phyloP scores from a whole-genome alignment of 805 yeast species.

The Starmerella stellata region DNA sequence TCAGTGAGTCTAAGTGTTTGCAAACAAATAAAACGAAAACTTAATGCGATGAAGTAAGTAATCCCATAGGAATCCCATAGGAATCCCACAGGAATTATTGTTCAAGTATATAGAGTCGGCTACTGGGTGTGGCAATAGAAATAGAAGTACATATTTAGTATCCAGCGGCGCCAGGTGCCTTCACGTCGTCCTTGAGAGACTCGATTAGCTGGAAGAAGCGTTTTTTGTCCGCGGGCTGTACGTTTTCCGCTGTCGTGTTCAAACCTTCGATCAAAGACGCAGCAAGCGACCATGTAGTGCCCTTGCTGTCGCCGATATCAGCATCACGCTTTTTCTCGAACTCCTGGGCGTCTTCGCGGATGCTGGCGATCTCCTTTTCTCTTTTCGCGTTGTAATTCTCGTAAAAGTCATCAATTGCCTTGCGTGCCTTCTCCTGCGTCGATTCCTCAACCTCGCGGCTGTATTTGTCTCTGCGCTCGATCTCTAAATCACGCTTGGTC shows the following conservation, averaged over 20 bases:
- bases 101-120: no score
- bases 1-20: no score
- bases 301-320: slow-evolving; percentile 22
- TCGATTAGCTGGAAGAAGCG: slow-evolving; percentile 48
- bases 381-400: slow-evolving; percentile 75
- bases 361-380: slow-evolving; percentile 46
- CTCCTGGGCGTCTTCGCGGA: slow-evolving; percentile 48
- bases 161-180: slow-evolving; percentile 64
- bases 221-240: slow-evolving; percentile 42
- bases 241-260: slow-evolving; percentile 23
- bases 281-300: slow-evolving; percentile 44
- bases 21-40: no score
- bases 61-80: no score
- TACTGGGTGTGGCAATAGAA: no score
- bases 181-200: slow-evolving; percentile 48
- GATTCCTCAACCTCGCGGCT: slow-evolving; percentile 46
- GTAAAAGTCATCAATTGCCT: slow-evolving; percentile 78
- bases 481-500: slow-evolving; percentile 59
- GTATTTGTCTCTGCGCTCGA: slow-evolving; percentile 58
- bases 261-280: slow-evolving; percentile 34
- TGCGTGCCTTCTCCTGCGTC: slow-evolving; percentile 56
- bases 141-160: slow-evolving; percentile 24
- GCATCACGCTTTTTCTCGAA: slow-evolving; percentile 60
- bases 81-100: no score
- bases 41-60: no score